Conservation (phyloP, 2,329 filamentous ascomycete species). For the Aspergillus fumigatiaffinis region DNA sequence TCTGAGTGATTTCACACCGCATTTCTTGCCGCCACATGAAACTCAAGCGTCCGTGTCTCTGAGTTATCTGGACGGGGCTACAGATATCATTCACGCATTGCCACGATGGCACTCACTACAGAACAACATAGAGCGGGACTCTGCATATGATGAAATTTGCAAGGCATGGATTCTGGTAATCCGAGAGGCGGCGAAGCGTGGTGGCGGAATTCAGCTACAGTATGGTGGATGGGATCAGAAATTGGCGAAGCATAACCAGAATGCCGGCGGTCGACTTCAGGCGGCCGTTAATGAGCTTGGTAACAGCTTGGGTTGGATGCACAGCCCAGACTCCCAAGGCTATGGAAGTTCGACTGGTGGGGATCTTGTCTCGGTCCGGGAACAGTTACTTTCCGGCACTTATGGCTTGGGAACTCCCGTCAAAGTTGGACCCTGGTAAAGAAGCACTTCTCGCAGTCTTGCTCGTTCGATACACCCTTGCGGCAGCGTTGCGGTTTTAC, state of each 20-base stretch:
- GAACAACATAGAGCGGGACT: slow-evolving; percentile 89
- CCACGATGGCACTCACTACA: slow-evolving; percentile 87
- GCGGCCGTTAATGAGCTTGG: slow-evolving; percentile 75
- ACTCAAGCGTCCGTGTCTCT: slow-evolving; percentile 77
- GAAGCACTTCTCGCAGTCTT: slow-evolving; percentile 2
- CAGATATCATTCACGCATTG: slow-evolving; percentile 81
- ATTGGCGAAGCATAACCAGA: slow-evolving; percentile 80
- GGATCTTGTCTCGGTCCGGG: slow-evolving; percentile 48
- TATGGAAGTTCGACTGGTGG: slow-evolving; percentile 31
- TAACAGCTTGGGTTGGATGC: slow-evolving; percentile 74
- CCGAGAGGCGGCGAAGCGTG: slow-evolving; percentile 83
- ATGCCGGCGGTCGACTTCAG: slow-evolving; percentile 75
- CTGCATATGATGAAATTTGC: slow-evolving; percentile 92
- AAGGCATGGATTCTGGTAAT: slow-evolving; percentile 91
- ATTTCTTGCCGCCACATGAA: slow-evolving; percentile 91
- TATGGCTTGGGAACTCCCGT: slow-evolving; percentile 53
- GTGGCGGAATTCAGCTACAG: slow-evolving; percentile 83
- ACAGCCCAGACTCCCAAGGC: slow-evolving; percentile 35
- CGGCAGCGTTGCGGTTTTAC: slow-evolving; percentile 7
- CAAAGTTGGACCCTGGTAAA: slow-evolving; percentile 55
- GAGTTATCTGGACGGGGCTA: slow-evolving; percentile 83
- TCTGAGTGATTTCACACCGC: slow-evolving; percentile 87
- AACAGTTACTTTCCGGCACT: slow-evolving; percentile 54
- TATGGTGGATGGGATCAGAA: slow-evolving; percentile 91
- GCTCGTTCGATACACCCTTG: slow-evolving; percentile 8